Base-by-base conservation (phyloP, 2,329 filamentous ascomycete genomes). In the Pseudofabraea citricarpa region DNA sequence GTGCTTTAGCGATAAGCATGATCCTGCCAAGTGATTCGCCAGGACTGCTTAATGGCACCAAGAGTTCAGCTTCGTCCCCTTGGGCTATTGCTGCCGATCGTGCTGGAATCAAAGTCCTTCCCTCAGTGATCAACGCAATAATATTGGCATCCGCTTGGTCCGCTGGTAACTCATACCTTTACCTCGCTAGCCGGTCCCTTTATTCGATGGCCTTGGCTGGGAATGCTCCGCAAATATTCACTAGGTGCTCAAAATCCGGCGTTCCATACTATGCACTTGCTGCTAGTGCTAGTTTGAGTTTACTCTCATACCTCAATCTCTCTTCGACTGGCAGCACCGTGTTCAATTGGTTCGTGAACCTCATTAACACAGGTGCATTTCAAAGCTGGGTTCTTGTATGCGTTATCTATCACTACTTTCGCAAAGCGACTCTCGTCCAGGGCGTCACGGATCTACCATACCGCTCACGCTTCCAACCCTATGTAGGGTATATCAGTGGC, bases 321-420 rank as follows among this genome's bases (percentile, higher is more conserved):
- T 67, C 62, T 13, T 68, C 62, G 38, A 64, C 58, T 38, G 65
- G 65, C 4, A 61, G 64, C n/a, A 65, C 69, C 10, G 73, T 75
- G 1, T 78, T 78, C 58, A 70, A 68, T 45, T 78, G 74, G 75
- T 72, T 79, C 50, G 69, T 75, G 31, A 77, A 74, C 51, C 58
- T 78, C 22, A 75, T 71, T 33, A 78, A 72, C 45, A 70, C 72
- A 5, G 71, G 70, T 1, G 73, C 69, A 4, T 66, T 74, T 52
- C 74, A 77, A 45, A 73, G 70, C 8, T 79, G 75, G 75, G 67
- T 71, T 48, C 67, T 65, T 48, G 71, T 73, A 49, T 72, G 71
- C 46, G 66, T 80, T 47, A 71, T 79, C 9, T 80, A 75, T 58
- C 63, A 81, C 24, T 73, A 74, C 2, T 84, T 84, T 66, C 70